These are phyloP conservation scores for Podospora pseudopauciseta DNA, from an alignment of 495 filamentous ascomycete genomes.

Conservation along the genomic window DNA sequence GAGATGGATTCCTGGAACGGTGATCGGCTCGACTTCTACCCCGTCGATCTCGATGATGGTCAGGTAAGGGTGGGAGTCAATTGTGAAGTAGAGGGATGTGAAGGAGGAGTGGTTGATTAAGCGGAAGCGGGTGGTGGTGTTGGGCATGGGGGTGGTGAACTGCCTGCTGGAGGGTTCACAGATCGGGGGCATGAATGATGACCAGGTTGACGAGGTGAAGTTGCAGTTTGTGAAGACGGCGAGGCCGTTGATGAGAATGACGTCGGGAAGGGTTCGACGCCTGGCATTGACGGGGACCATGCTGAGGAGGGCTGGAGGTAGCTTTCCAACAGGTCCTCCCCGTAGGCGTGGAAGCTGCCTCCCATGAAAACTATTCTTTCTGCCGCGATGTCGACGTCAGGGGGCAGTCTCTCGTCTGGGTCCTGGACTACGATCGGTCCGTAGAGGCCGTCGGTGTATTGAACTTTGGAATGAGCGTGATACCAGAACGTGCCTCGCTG, in stretches of 20 bases:
- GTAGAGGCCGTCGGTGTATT: neutral
- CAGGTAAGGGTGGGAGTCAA: neutral
- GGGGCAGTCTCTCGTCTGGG: neutral
- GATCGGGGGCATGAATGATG: neutral
- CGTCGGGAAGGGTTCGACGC: neutral
- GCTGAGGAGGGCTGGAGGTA: neutral
- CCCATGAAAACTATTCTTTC: neutral
- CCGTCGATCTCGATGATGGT: neutral
- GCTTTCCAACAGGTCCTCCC: neutral
- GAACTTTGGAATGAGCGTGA: neutral
- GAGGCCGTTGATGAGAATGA: neutral
- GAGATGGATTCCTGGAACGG: neutral
- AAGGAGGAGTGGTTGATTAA: neutral
- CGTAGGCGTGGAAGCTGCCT: neutral
- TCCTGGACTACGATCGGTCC: neutral
- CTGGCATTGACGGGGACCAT: neutral
- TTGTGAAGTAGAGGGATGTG: neutral
- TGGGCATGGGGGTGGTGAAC: neutral
- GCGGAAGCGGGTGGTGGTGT: neutral
- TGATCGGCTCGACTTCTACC: neutral
- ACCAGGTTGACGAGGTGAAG: neutral
- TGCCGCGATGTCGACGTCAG: neutral
- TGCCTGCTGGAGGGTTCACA: neutral
- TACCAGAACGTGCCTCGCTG: neutral
- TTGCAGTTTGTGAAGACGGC: neutral